Evolutionary conservation across 495 filamentous ascomycete genomes (phyloP).

Genomic region (Terfezia boudieri): DNA sequence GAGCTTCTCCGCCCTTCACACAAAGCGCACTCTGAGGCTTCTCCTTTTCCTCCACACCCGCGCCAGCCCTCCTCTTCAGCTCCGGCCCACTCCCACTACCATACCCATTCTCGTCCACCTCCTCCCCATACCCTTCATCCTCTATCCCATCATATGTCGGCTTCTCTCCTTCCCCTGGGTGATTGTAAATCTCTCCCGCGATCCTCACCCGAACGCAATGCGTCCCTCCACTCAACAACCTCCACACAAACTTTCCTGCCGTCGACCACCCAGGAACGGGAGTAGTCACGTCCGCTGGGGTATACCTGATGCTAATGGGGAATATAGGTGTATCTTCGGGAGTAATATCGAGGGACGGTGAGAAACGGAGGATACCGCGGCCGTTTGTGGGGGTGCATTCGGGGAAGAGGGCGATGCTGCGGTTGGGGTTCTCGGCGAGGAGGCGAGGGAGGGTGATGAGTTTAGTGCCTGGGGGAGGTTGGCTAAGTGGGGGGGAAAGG

Average conservation of each 20-base stretch:
- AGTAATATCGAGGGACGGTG: constrained; percentile 43
- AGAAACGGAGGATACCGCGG: constrained; percentile 66
- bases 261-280: constrained; percentile 42
- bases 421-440: constrained; percentile 40
- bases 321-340: constrained; percentile 51
- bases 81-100: constrained; percentile 21
- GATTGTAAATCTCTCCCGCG: constrained; percentile 42
- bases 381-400: constrained; percentile 90
- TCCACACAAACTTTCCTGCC: constrained; percentile 57
- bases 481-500: constrained; percentile 34
- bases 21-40: constrained; percentile 22
- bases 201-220: constrained; percentile 81
- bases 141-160: constrained; percentile 13
- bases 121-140: constrained; percentile 19
- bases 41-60: constrained; percentile 30
- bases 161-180: constrained; percentile 15
- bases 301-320: constrained; percentile 72
- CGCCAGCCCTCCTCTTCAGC: constrained; percentile 33
- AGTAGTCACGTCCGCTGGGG: constrained; percentile 70
- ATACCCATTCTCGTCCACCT: constrained; percentile 16
- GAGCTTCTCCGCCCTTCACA: constrained; percentile 52
- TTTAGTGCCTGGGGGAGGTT: constrained; percentile 25
- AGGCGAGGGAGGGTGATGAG: constrained; percentile 32
- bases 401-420: constrained; percentile 66
- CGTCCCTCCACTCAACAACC: constrained; percentile 57